A percentile compares a stretch with the other conserved stretches of the same genome.
These are phyloP conservation scores for Myriosclerotinia curreyana DNA, from an alignment of 2,329 filamentous ascomycete genomes.

Conservation along the genomic window DNA sequence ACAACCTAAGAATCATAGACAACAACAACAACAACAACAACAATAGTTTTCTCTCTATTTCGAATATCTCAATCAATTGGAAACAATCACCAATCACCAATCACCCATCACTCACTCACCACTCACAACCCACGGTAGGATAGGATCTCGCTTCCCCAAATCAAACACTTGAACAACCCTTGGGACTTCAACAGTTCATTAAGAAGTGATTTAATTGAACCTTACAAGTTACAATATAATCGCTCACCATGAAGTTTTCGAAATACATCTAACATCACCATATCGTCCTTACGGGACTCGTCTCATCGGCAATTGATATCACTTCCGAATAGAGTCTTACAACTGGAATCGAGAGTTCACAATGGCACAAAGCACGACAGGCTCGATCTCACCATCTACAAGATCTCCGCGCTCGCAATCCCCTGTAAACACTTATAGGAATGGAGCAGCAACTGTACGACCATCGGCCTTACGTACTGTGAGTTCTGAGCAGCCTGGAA, in stretches of 20 bases:
- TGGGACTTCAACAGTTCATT: background rate
- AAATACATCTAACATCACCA: conserved; percentile 6
- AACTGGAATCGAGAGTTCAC: conserved; percentile 10
- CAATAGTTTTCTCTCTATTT: too few relatives aligned
- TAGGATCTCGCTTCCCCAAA: conserved; percentile 1
- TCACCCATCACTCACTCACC: background rate
- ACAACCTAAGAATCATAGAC: conserved; percentile 1
- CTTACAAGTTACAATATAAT: background rate
- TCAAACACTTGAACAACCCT: background rate
- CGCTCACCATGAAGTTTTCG: conserved; percentile 16
- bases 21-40: too few relatives aligned
- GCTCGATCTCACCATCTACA: conserved; percentile 42
- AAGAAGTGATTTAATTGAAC: background rate
- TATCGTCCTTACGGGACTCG: conserved; percentile 1
- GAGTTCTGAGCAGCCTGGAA: conserved; percentile 27
- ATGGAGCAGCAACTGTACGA: conserved; percentile 31
- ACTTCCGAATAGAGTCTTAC: background rate
- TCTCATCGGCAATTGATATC: conserved; percentile 1
- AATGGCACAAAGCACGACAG: conserved; percentile 37
- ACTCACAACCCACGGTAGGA: background rate
- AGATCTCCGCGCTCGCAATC: conserved; percentile 36
- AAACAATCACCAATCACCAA: background rate
- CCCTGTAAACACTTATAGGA: conserved; percentile 29
- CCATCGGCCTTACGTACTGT: conserved; percentile 35
- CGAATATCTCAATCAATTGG: conserved; percentile 2